Evolutionary conservation across 305 asterid species (phyloP).

Genomic region (Fraxinus angustifolia): DNA sequence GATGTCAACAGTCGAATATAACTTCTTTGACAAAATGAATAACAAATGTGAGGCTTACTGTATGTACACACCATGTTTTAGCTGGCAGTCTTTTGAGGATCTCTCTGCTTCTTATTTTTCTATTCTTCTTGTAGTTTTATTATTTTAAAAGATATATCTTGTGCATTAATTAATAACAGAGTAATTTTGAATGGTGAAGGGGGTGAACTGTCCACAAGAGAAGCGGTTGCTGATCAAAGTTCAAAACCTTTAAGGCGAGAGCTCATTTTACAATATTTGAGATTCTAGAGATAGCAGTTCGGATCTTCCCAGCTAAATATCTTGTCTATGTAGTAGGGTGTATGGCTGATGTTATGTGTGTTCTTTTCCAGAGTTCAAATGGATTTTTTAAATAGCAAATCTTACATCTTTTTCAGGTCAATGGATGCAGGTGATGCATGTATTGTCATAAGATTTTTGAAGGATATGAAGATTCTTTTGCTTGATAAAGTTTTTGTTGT

Average conservation of each 20-base stretch:
- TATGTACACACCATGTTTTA: background rate
- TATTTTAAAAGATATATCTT: background rate
- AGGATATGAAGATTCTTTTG: slow-evolving; percentile 67
- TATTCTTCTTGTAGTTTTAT: background rate
- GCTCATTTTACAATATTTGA: background rate
- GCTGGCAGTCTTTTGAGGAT: background rate
- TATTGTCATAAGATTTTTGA: slow-evolving; percentile 32
- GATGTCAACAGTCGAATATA: background rate
- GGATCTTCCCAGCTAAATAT: background rate
- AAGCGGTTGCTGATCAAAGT: slow-evolving; percentile 27
- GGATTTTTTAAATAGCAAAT: background rate
- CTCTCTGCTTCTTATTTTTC: background rate
- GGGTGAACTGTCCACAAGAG: slow-evolving; percentile 33
- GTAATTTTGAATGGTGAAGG: slow-evolving; percentile 35
- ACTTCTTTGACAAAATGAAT: background rate
- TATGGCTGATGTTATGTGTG: background rate
- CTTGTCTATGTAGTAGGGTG: background rate
- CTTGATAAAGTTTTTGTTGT: slow-evolving; percentile 72
- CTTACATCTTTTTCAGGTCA: slow-evolving; percentile 36
- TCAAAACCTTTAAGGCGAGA: slow-evolving; percentile 46
- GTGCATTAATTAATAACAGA: slow-evolving; percentile 9
- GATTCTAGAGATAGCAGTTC: background rate
- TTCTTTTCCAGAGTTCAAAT: background rate
- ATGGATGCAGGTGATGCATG: slow-evolving; percentile 21
- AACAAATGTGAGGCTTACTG: background rate